phyloP scores from a whole-genome alignment of 441 rosid genomes.

The Erodium chrysanthum region DNA sequence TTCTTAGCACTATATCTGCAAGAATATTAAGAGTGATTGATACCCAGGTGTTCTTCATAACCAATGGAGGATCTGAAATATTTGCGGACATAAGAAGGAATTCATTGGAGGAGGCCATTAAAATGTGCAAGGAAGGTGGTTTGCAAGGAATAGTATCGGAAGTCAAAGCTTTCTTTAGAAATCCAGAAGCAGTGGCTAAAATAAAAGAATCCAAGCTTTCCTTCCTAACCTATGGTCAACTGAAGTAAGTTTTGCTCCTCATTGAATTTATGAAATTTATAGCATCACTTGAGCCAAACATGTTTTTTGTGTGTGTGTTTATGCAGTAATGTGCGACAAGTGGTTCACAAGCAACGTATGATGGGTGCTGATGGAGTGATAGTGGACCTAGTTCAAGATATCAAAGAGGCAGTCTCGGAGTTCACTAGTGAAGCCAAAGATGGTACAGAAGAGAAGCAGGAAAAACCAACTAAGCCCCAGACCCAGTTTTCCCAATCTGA shows the following conservation, averaged over 20 bases:
- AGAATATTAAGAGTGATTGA: neutral
- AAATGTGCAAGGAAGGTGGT: conserved; percentile 33
- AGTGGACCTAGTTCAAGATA: conserved; percentile 37
- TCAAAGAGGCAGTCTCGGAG: conserved; percentile 31
- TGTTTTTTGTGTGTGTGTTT: neutral
- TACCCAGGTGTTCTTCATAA: conserved; percentile 47
- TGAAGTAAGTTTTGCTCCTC: conserved; percentile 30
- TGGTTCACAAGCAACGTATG: conserved; percentile 32
- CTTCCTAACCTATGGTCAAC: conserved; percentile 46
- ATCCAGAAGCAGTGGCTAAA: conserved; percentile 29
- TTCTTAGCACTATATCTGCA: neutral
- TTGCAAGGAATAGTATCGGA: conserved; percentile 57
- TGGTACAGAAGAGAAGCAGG: conserved; percentile 18
- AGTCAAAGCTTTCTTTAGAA: conserved; percentile 41
- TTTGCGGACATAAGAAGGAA: conserved; percentile 40
- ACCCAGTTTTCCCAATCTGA: too few relatives aligned
- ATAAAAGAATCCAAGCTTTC: conserved; percentile 40
- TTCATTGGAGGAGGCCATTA: conserved; percentile 51
- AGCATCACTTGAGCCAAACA: neutral
- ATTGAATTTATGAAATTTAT: neutral
- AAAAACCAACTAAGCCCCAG: conserved; percentile 18
- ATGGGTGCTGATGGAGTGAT: conserved; percentile 53
- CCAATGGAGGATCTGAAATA: conserved; percentile 48
- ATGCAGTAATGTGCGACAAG: conserved; percentile 46
- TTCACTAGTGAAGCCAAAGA: conserved; percentile 16